A percentile compares a stretch with the other conserved stretches of the same genome.
Conservation (phyloP, 2,329 filamentous ascomycete genomes). For the Phaeosphaeria sp. region DNA sequence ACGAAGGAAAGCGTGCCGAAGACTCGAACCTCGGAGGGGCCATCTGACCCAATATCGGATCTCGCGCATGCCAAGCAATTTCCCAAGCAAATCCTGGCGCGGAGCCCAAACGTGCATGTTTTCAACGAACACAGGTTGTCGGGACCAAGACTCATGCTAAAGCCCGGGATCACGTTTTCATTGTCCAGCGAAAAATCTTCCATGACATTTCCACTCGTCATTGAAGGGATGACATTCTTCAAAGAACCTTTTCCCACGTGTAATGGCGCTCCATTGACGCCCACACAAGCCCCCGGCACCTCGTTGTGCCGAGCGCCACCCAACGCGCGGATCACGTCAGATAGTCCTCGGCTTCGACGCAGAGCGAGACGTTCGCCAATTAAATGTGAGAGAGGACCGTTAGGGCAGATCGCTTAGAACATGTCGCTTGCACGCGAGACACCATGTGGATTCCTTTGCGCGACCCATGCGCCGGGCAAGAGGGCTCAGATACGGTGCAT, state of each 20-base stretch:
- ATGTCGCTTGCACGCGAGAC: slow-evolving; percentile 13
- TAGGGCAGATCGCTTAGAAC: slow-evolving; percentile 20
- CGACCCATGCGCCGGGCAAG: not conserved
- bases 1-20: not conserved
- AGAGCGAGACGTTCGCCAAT: not conserved
- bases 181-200: too few species aligned
- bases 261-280: not conserved
- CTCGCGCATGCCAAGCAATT: not conserved
- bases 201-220: not conserved
- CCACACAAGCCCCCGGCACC: not conserved
- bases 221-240: not conserved
- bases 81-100: not conserved
- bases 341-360: not conserved
- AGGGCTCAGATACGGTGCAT: slow-evolving; percentile 17
- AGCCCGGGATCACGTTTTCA: too few species aligned
- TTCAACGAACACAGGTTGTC: not conserved
- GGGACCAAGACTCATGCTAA: not conserved
- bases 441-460: slow-evolving; percentile 5
- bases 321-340: slow-evolving; percentile 8
- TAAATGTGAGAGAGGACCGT: not conserved
- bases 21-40: not conserved
- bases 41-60: not conserved
- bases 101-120: not conserved
- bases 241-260: not conserved
- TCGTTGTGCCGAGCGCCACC: slow-evolving; percentile 6